Evolutionary conservation across 2,329 filamentous ascomycete genomes (phyloP), one percentile per base, ranked within the genome.

Genomic region (Neobulgaria alba): DNA sequence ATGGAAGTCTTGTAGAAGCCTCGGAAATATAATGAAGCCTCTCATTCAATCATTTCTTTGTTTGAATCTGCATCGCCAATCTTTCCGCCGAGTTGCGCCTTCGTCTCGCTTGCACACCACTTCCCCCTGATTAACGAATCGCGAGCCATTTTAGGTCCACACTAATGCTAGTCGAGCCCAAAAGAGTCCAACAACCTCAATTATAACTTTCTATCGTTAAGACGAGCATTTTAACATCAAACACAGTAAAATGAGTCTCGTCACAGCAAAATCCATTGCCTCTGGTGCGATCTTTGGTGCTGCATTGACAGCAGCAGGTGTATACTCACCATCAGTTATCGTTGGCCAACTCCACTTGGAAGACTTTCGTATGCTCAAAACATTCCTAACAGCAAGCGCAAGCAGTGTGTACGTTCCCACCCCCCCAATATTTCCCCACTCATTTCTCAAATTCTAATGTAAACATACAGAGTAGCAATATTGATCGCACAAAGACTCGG

Each of bases 401-500:
- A 35, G 33, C 19, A 35, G 33, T 19, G 19, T 18, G 33, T 35
- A 20, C 3, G 33, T 35, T 19, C 8, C 17, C 33, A 18, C 16
- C 9, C 3, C 33, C n/a, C 33, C 19, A 38, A 26, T 30, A 36
- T 42, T 14, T 15, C n/a, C 15, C 9, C 26, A 21, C 14, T 16
- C 5, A 2, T 12, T 1, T 38, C 30, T 18, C 4, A 30, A 12
- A 9, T 30, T n/a, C 26, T 5, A 7, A 26, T 26, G 16, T 35
- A 35, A n/a, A 31, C 3, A 15, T 32, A 5, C 46, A 10, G 33
- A 35, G 41, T 67, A 35, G 48, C 70, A 23, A 68, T 75, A 33
- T 58, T 67, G 20, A 19, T 69, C 12, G 61, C 67, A 10, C 66
- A 73, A 35, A 57, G 57, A 4, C 54, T 67, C 2, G 63, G 64